Conservation (phyloP, 1,284 basidiomycete genomes). For the Marasmius oreades region DNA sequence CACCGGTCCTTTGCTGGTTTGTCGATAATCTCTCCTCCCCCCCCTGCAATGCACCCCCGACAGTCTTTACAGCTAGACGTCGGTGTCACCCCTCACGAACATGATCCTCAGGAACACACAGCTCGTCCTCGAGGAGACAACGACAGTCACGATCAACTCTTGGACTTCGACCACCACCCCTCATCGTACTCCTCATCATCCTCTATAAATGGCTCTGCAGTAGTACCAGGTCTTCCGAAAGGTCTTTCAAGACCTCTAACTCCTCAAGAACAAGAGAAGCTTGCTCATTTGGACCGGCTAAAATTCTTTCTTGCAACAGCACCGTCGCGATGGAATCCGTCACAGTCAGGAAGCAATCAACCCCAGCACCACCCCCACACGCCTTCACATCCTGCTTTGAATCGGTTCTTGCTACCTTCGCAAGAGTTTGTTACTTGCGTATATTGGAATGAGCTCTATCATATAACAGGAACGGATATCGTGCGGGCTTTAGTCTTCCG, state of each 20-base stretch:
- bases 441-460: conserved; percentile 84
- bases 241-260: conserved; percentile 56
- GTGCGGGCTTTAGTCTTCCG: conserved; percentile 84
- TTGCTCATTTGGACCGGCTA: conserved; percentile 71
- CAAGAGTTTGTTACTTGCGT: conserved; percentile 89
- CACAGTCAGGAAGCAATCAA: conserved; percentile 18
- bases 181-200: not conserved
- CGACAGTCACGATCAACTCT: conserved; percentile 1
- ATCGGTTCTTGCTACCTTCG: conserved; percentile 79
- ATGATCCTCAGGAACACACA: conserved; percentile 8
- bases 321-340: conserved; percentile 61
- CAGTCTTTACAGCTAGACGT: conserved; percentile 2
- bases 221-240: conserved; percentile 32
- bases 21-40: conserved; percentile 4
- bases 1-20: not conserved
- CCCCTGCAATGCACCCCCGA: conserved; percentile 1
- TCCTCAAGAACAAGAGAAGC: conserved; percentile 59
- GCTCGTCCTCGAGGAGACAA: conserved; percentile 1
- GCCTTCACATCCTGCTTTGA: conserved; percentile 65
- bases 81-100: conserved; percentile 1
- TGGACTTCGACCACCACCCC: conserved; percentile 4
- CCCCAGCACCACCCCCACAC: conserved; percentile 21
- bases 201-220: not conserved
- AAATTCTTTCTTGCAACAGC: conserved; percentile 89
- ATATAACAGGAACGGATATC: conserved; percentile 89